phyloP scores from a whole-genome alignment of 78 protist genomes.

The Dictyostelium purpureum region DNA sequence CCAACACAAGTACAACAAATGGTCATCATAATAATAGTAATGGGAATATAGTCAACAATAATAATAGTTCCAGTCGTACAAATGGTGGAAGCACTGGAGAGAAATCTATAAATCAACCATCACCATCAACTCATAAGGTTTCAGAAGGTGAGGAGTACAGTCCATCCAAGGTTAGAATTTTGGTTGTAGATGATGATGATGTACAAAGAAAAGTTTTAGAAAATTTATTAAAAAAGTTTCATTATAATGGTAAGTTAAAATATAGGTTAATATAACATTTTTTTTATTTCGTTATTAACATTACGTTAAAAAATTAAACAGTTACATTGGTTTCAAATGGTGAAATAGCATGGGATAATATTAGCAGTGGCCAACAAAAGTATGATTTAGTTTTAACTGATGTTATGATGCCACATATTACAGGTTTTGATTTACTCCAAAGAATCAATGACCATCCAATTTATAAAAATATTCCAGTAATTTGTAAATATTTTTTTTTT shows the following conservation, averaged over 20 bases:
- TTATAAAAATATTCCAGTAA: constrained; percentile 55
- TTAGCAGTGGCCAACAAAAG: constrained; percentile 33
- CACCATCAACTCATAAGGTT: neutral
- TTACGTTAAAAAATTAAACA: neutral
- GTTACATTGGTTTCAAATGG: constrained; percentile 59
- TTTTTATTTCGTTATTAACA: neutral
- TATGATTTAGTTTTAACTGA: constrained; percentile 76
- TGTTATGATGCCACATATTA: constrained; percentile 72
- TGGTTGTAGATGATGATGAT: constrained; percentile 38
- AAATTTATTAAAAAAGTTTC: constrained; percentile 23
- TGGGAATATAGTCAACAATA: neutral
- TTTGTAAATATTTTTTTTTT: constrained; percentile 18
- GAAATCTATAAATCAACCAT: neutral
- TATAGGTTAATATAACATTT: neutral
- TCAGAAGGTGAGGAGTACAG: constrained; percentile 3
- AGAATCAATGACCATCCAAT: constrained; percentile 49
- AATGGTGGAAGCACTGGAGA: neutral
- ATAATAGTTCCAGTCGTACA: neutral
- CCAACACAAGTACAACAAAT: neutral
- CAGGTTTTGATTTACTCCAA: constrained; percentile 54
- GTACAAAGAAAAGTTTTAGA: constrained; percentile 45
- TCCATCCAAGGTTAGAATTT: constrained; percentile 16
- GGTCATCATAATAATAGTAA: too few relatives aligned
- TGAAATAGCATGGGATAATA: constrained; percentile 65
- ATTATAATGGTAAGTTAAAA: constrained; percentile 14